A percentile compares a stretch with the other conserved stretches of the same genome.
These are phyloP conservation scores for Hymenoscyphus occultus DNA, from an alignment of 2,329 filamentous ascomycete genomes.

Conservation along the genomic window DNA sequence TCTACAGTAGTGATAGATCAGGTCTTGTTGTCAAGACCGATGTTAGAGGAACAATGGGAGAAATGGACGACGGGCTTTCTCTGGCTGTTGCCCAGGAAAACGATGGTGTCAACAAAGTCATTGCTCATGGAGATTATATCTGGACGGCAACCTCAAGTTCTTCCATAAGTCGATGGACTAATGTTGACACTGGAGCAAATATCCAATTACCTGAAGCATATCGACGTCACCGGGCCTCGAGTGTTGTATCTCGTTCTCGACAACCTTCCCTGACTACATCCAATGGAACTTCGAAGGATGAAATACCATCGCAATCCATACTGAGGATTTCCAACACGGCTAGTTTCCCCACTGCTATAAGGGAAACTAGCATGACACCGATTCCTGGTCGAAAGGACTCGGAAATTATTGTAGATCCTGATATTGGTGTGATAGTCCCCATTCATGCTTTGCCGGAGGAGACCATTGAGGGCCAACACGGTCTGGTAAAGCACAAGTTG, in stretches of 20 bases:
- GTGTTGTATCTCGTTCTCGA: constrained; percentile 40
- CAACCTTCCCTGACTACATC: constrained; percentile 38
- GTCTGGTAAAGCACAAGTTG: constrained; percentile 87
- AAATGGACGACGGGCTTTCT: constrained; percentile 83
- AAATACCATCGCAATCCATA: constrained; percentile 75
- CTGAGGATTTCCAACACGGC: constrained; percentile 83
- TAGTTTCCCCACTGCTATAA: constrained; percentile 59
- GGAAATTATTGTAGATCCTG: constrained; percentile 51
- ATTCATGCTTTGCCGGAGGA: constrained; percentile 69
- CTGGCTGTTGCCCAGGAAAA: constrained; percentile 92
- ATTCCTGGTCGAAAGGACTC: constrained; percentile 52
- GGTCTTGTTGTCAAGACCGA: constrained; percentile 97
- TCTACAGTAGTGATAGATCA: constrained; percentile 92
- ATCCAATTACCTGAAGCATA: constrained; percentile 61
- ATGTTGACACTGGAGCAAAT: constrained; percentile 75
- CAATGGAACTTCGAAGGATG: constrained; percentile 47
- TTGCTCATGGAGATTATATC: constrained; percentile 53
- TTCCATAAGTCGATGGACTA: constrained; percentile 71
- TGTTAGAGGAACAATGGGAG: constrained; percentile 66
- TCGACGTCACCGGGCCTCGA: constrained; percentile 48
- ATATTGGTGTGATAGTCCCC: constrained; percentile 53
- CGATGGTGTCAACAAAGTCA: constrained; percentile 69
- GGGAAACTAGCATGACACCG: constrained; percentile 55
- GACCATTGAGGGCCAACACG: constrained; percentile 92
- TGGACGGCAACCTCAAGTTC: constrained; percentile 73